Base-by-base conservation (phyloP, 148 eudicot genomes). In the Rhododendron molle region DNA sequence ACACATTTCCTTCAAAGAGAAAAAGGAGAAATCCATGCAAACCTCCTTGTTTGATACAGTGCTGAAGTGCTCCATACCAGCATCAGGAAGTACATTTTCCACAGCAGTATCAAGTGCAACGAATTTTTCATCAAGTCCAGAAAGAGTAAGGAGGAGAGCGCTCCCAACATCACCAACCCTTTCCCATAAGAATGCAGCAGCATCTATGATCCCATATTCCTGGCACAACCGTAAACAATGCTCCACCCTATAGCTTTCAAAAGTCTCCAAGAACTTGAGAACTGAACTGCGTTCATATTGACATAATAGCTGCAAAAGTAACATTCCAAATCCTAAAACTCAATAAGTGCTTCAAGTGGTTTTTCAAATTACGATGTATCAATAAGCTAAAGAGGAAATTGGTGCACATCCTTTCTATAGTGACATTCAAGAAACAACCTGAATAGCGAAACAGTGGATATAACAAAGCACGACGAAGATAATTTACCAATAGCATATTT, bases 101-200 rank as follows among this genome's bases (percentile, higher is more conserved):
- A 94, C 89, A 50, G 93, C 93, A 80, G 92, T 80, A 84, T 89
- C 96, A 86, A 96, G 99, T 91, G 90, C 86, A 76, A 83, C 36
- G 76, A 94, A 93, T 87, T 93, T 96, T 76, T 92, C 92, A 88
- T 90, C 81, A 56, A 96, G 92, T 83, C 88, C 89, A 90, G 95
- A 94, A 73, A 96, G 92, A 50, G 92, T 90, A 76, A 96, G 94
- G 60, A 85, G 83, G 88, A 96, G 97, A 49, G 99, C 98, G 83
- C 90, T 95, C 84, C 99, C 99, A 86, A 94, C 98, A 88, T 94
- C 96, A 56, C 98, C 99, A 87, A 93, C 98, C 88, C 96, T 93
- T 92, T 96, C 99, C 86, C 92, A 88, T 84, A 96, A 93, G 86
- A 94, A 96, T 58, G 95, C 96, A 84, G 99, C 92, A 26, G 96